phyloP scores from a whole-genome alignment of 2,329 filamentous ascomycete species.

The Cordyceps fumosorosea region DNA sequence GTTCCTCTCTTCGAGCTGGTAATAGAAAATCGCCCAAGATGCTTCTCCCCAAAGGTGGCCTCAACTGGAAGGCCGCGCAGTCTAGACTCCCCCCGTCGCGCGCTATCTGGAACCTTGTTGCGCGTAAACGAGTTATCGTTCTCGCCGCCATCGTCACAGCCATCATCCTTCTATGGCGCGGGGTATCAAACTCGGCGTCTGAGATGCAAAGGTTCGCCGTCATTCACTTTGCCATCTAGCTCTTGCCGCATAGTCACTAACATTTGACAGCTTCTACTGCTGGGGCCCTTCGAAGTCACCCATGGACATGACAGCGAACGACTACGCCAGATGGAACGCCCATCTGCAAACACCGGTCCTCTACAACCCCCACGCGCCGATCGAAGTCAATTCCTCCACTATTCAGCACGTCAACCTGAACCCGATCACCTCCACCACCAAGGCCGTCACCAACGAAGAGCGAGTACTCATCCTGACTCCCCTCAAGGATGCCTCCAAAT shows the following conservation, averaged over 20 bases:
- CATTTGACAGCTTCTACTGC: slow-evolving; percentile 74
- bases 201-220: slow-evolving; percentile 80
- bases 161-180: slow-evolving; percentile 80
- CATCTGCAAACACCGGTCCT: slow-evolving; percentile 89
- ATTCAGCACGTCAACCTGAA: slow-evolving; percentile 84
- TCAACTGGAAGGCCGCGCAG: slow-evolving; percentile 88
- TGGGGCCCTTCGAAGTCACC: slow-evolving; percentile 94
- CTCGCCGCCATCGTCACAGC: slow-evolving; percentile 63
- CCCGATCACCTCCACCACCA: slow-evolving; percentile 68
- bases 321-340: slow-evolving; percentile 81
- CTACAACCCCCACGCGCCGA: slow-evolving; percentile 88
- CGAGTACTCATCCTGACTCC: slow-evolving; percentile 88
- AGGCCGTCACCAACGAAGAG: slow-evolving; percentile 75
- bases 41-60: slow-evolving; percentile 84
- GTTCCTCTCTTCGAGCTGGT: not conserved
- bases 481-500: slow-evolving; percentile 77
- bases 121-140: slow-evolving; percentile 71
- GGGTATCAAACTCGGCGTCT: slow-evolving; percentile 69
- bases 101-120: slow-evolving; percentile 63
- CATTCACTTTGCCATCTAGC: not conserved
- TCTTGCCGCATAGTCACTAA: not conserved
- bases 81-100: slow-evolving; percentile 71
- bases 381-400: slow-evolving; percentile 73
- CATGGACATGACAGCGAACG: slow-evolving; percentile 89
- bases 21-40: slow-evolving; percentile 45